Base-by-base conservation (phyloP, 306 rosid species). In the Prosopis cineraria region DNA sequence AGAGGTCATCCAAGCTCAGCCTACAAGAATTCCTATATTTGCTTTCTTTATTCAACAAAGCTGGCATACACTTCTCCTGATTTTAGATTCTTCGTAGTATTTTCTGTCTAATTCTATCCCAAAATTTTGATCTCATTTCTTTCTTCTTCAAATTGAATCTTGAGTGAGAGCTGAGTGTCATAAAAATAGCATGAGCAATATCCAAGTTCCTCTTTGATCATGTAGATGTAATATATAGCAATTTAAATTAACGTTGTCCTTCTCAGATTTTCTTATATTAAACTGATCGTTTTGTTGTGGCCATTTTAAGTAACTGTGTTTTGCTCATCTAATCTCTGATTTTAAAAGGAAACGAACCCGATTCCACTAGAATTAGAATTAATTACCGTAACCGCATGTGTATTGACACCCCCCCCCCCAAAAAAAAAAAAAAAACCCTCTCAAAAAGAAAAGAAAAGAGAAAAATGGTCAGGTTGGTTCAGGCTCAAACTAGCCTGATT, bases 1-100 rank as follows among this genome's bases (percentile, higher is more conserved):
- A 95, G 81, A 90, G 97, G 74, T 89, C 98, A 0, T 95, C 98
- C 53, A 95, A 95, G 82, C 90, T 95, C 78, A 82, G 89, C 4
- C 76, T 95, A 41, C 93, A 91, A 34, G 97, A 92, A 79, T 92
- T 95, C 73, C 70, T 89, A 24, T 90, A 90, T 75, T 66, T 95
- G 48, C 97, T 92, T 47, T 85, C 97, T 53, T 79, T 90, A 81
- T 95, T 95, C 74, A 89, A 91, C 85, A 89, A 90, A 79, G 91
- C 92, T 70, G 97, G 93, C 73, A 89, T 92, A 30, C 96, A 92
- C 71, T 94, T 94, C 59, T 84, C 89, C 20, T 94, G 86, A 92
- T 74, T 44, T 64, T 70, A 37, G 39, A 47, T 39, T 45, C 70
- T 25, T 29, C 63, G 5, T 27, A 5, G 6, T 36, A 31, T 10